These are phyloP conservation scores for Monilinia polystroma DNA, from an alignment of 2,329 filamentous ascomycete genomes.

Conservation along the genomic window DNA sequence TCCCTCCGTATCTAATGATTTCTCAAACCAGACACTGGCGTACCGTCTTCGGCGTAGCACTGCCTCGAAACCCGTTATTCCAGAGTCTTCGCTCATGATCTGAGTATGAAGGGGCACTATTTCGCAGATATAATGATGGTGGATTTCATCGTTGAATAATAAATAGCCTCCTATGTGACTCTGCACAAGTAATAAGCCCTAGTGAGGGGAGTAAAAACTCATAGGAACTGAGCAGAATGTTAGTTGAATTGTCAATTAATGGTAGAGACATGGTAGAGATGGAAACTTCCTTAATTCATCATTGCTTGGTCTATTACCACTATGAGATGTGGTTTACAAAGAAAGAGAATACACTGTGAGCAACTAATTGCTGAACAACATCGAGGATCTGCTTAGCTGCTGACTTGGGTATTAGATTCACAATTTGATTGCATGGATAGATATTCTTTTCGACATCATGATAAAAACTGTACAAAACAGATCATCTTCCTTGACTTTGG, in stretches of 20 bases:
- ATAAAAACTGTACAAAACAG: not conserved
- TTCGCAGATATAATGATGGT: not conserved
- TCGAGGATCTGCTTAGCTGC: not conserved
- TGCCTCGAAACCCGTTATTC: not conserved
- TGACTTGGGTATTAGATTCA: not conserved
- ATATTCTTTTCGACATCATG: not conserved
- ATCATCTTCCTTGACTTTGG: not conserved
- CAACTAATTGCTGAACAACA: not conserved
- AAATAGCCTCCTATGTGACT: too few relatives aligned
- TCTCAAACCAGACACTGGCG: not conserved
- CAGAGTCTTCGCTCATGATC: not conserved
- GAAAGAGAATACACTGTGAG: not conserved
- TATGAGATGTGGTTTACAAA: not conserved
- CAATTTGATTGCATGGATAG: not conserved
- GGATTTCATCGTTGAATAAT: too few relatives aligned
- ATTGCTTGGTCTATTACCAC: not conserved
- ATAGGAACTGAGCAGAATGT: not conserved
- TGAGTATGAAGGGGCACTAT: not conserved
- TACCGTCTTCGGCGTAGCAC: not conserved
- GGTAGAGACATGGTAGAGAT: rapidly evolving
- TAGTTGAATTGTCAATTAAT: not conserved
- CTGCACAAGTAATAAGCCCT: not conserved
- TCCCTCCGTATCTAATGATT: not conserved
- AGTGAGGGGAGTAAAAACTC: not conserved
- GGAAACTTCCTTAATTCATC: not conserved